Conservation (phyloP, 2,329 filamentous ascomycete species). For the Xylariaceae sp. region DNA sequence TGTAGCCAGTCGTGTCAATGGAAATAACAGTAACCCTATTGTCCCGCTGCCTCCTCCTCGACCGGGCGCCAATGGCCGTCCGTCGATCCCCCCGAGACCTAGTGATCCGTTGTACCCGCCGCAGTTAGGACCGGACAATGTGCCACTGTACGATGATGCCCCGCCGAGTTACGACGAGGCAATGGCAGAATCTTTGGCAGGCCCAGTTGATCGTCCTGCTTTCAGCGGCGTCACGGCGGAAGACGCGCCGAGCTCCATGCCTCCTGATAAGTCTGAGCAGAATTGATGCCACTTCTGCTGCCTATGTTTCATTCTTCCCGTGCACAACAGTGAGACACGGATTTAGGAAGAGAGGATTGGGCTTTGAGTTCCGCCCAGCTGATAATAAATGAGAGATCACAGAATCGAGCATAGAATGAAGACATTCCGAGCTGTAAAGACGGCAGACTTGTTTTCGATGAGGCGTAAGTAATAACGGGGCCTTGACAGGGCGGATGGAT, state of each 20-base stretch:
- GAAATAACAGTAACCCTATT: slow-evolving; percentile 11
- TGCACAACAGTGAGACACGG: background rate
- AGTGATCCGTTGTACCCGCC: slow-evolving; percentile 54
- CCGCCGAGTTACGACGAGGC: slow-evolving; percentile 94
- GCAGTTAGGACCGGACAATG: slow-evolving; percentile 45
- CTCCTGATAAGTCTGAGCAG: slow-evolving; percentile 25
- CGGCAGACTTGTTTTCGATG: background rate
- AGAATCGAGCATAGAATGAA: background rate
- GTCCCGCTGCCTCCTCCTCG: slow-evolving; percentile 39
- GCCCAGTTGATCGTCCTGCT: slow-evolving; percentile 59
- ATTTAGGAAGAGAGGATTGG: background rate
- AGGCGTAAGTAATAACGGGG: background rate
- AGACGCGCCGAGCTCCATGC: slow-evolving; percentile 49
- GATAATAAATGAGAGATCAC: background rate
- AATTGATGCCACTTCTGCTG: background rate
- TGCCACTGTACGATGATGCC: slow-evolving; percentile 61
- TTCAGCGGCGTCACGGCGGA: slow-evolving; percentile 62
- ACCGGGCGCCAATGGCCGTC: slow-evolving; percentile 23
- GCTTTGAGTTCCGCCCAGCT: background rate
- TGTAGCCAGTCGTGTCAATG: background rate
- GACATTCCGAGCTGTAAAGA: background rate
- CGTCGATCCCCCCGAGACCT: slow-evolving; percentile 21
- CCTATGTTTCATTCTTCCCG: background rate
- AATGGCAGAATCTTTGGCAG: slow-evolving; percentile 67
- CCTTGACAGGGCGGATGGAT: background rate